Evolutionary conservation across 495 filamentous ascomycete species (phyloP), one percentile per base, ranked within the genome.

Genomic region (Penicillium simplicissimum): DNA sequence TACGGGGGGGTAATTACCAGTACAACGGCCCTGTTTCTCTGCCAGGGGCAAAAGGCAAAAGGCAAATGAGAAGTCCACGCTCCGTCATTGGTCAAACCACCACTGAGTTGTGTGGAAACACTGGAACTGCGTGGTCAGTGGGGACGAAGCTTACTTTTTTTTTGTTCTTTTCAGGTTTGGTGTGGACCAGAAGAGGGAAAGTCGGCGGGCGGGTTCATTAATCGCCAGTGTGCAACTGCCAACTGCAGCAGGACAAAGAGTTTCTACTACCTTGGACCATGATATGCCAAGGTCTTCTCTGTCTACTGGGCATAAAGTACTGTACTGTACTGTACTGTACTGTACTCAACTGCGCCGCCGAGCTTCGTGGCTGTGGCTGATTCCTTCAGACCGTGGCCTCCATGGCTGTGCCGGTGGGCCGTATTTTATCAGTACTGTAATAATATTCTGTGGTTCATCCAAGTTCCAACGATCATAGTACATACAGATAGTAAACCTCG

Each of bases 121-220:
- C n/a, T n/a, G n/a, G 45, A 31, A 49, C 19, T 49, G 45, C 45
- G 45, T 49, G 45, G 45, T 31, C 11, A 31, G 45, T 49, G 45
- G 23, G 23, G 19, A 9, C 7, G 45, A 31, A 49, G 45, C 25
- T 49, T 49, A 49, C 45, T 49, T 31, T 28, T 31, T 31, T 49
- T n/a, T n/a, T n/a, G n/a, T 28, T 31, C 19, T 19, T 11, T 15
- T 45, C n/a, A n/a, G n/a, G 10, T 49, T 31, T 0, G 15, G 4
- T 49, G 28, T 31, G 0, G 8, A n/a, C 45, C 42, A 23, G 7
- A 3, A 31, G 0, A 31, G 4, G 28, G 28, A 31, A 31, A 31
- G 28, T 31, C 3, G 28, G 6, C 28, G 3, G 28, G 23, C 23
- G 23, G 23, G 23, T 25, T n/a, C n/a, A n/a, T n/a, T n/a, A n/a